Percentiles rank a stretch among this genome's conserved stretches.
Evolutionary conservation across 2,329 filamentous ascomycete genomes (phyloP).

Genomic region (Cordyceps cicadae): DNA sequence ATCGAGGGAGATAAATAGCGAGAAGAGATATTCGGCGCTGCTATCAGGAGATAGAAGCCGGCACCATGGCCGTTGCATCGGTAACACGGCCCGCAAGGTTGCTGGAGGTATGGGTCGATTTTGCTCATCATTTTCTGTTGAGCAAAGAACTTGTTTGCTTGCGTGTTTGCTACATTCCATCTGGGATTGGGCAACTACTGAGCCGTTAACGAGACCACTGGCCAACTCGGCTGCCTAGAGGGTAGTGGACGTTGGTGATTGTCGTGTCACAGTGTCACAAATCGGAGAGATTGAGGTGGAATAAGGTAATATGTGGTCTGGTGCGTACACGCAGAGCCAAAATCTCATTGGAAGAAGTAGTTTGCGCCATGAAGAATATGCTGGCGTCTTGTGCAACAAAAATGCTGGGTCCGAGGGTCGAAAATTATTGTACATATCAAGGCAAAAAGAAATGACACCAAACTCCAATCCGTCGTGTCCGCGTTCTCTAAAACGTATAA

Average conservation of each 20-base stretch:
- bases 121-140: no score
- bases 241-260: not conserved
- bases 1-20: no score
- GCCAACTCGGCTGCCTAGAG: not conserved
- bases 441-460: not conserved
- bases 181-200: not conserved
- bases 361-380: slow-evolving; percentile 1
- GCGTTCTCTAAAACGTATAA: slow-evolving; percentile 13
- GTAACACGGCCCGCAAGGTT: no score
- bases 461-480: slow-evolving; percentile 8
- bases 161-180: not conserved
- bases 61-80: no score
- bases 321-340: slow-evolving; percentile 21
- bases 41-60: no score
- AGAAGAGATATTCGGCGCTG: no score
- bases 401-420: not conserved
- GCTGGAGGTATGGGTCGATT: no score
- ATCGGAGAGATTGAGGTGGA: not conserved
- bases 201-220: not conserved
- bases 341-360: slow-evolving; percentile 12
- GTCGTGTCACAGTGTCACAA: not conserved
- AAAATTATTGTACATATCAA: slow-evolving; percentile 5
- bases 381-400: not conserved
- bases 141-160: not conserved
- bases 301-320: slow-evolving; percentile 12